Conservation (phyloP, 2,329 filamentous ascomycete species). For the Neoarthrinium moseri region DNA sequence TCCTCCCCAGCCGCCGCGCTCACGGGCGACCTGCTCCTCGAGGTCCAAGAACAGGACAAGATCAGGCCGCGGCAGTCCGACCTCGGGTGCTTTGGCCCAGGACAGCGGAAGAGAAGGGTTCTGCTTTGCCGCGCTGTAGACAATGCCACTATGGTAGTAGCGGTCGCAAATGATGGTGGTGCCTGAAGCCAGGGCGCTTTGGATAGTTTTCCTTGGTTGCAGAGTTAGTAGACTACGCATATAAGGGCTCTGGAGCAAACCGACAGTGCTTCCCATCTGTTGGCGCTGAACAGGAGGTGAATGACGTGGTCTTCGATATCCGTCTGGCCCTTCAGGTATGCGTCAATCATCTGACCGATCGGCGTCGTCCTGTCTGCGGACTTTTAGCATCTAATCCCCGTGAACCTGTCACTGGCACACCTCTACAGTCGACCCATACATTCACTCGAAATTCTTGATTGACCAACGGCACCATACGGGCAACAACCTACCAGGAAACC, state of each 20-base stretch:
- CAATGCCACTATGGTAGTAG: slow-evolving; percentile 92
- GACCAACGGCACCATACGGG: neutral
- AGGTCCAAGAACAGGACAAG: slow-evolving; percentile 85
- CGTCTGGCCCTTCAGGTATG: slow-evolving; percentile 70
- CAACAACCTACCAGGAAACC: slow-evolving; percentile 52
- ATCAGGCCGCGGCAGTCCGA: slow-evolving; percentile 85
- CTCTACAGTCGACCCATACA: too few species aligned
- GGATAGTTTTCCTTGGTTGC: slow-evolving; percentile 46
- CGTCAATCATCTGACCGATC: slow-evolving; percentile 84
- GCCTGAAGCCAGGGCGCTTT: slow-evolving; percentile 58
- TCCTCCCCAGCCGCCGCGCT: slow-evolving; percentile 80
- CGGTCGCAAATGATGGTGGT: slow-evolving; percentile 82
- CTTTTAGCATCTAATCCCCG: too few species aligned
- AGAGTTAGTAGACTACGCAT: neutral
- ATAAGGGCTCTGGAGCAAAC: slow-evolving; percentile 20
- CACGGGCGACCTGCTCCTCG: slow-evolving; percentile 67
- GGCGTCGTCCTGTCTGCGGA: slow-evolving; percentile 74
- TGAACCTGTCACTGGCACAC: too few species aligned
- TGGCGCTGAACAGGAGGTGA: slow-evolving; percentile 86
- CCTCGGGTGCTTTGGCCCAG: slow-evolving; percentile 84
- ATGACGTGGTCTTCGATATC: slow-evolving; percentile 86
- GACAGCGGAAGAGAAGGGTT: slow-evolving; percentile 66
- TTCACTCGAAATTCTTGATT: neutral
- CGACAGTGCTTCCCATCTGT: slow-evolving; percentile 76
- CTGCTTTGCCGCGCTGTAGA: slow-evolving; percentile 87